Evolutionary conservation across 805 yeast genomes (phyloP).

Genomic region (Yamadazyma olivae): DNA sequence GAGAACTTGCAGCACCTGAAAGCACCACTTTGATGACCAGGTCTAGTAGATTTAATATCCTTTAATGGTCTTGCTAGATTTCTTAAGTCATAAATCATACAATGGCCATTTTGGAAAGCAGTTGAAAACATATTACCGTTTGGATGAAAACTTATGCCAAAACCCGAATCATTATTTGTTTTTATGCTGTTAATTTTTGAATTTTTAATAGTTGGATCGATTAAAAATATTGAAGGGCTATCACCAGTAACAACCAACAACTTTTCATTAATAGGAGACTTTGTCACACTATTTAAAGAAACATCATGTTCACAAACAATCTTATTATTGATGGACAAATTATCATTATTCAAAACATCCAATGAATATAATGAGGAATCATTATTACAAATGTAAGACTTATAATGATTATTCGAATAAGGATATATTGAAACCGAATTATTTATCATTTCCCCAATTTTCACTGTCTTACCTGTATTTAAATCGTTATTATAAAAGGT

Average conservation of each 20-base stretch:
- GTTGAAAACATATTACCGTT: constrained; percentile 73
- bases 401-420: constrained; percentile 33
- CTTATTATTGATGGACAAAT: constrained; percentile 38
- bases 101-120: constrained; percentile 82
- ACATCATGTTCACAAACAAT: constrained; percentile 51
- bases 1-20: constrained; percentile 57
- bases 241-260: constrained; percentile 69
- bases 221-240: constrained; percentile 58
- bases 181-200: constrained; percentile 34
- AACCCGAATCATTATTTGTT: constrained; percentile 74
- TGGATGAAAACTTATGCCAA: constrained; percentile 76
- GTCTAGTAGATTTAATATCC: constrained; percentile 59
- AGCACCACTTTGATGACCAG: constrained; percentile 55
- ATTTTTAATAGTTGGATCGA: constrained; percentile 41
- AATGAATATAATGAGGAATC: constrained; percentile 69
- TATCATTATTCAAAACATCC: constrained; percentile 48
- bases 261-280: constrained; percentile 45
- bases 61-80: constrained; percentile 52
- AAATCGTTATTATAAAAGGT: constrained; percentile 53
- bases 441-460: constrained; percentile 78
- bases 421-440: constrained; percentile 65
- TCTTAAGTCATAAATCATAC: constrained; percentile 74
- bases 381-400: constrained; percentile 76
- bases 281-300: constrained; percentile 71
- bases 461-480: constrained; percentile 46